Evolutionary conservation across 1,284 basidiomycete species (phyloP).

Genomic region (Rhodotorula sp.): DNA sequence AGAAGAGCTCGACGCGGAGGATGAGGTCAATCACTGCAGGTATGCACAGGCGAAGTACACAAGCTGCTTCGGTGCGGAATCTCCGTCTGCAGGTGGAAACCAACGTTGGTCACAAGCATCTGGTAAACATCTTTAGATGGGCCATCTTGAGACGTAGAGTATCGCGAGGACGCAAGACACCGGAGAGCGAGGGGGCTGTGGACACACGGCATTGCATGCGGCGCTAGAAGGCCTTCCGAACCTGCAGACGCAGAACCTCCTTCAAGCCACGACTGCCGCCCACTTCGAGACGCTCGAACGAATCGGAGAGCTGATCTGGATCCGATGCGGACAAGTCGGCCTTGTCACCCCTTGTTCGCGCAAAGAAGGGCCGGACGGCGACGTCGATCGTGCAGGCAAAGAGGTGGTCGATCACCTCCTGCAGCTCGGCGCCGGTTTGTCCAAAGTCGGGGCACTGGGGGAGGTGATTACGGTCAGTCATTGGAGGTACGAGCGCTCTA

Average conservation of each 20-base stretch:
- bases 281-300: slow-evolving; percentile 16
- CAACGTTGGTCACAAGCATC: too few species aligned
- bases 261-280: slow-evolving; percentile 18
- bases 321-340: too few species aligned
- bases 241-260: slow-evolving; percentile 31
- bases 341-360: neutral
- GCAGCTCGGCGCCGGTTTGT: slow-evolving; percentile 63
- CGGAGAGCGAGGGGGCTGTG: too few species aligned
- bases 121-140: too few species aligned
- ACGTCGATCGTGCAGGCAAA: slow-evolving; percentile 21
- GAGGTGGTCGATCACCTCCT: slow-evolving; percentile 25
- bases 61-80: too few species aligned
- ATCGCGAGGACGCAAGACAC: too few species aligned
- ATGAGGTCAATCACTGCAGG: too few species aligned
- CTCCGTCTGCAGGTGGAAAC: too few species aligned
- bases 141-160: too few species aligned
- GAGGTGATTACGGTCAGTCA: neutral
- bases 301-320: slow-evolving; percentile 2
- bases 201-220: neutral
- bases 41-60: too few species aligned
- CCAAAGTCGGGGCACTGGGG: slow-evolving; percentile 82
- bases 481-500: neutral
- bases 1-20: too few species aligned
- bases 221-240: slow-evolving; percentile 30
- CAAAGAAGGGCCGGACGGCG: slow-evolving; percentile 34